A percentile compares a stretch with the other conserved stretches of the same genome.
Evolutionary conservation across 2,329 filamentous ascomycete species (phyloP).

Genomic region (Aspergillus fijiensis): DNA sequence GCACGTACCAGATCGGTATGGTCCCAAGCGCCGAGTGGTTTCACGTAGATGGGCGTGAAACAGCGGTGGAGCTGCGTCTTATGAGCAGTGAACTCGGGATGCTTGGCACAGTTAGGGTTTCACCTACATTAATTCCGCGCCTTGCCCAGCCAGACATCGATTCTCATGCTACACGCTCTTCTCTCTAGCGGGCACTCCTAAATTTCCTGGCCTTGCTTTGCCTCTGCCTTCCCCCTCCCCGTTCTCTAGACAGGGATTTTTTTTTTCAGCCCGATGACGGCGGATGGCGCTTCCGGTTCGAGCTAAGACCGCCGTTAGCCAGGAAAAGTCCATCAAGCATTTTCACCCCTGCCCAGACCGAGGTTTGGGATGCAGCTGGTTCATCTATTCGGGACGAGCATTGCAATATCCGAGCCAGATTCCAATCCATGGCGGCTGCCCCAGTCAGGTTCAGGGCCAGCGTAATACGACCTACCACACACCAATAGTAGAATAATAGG

Average conservation of each 20-base stretch:
- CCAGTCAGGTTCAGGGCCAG: background rate
- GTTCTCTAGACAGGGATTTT: background rate
- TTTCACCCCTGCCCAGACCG: background rate
- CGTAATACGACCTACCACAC: background rate
- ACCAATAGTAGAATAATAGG: background rate
- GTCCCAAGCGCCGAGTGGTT: constrained; percentile 21
- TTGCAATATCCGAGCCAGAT: background rate
- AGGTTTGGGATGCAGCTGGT: background rate
- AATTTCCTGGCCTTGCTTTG: background rate
- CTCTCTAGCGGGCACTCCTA: background rate
- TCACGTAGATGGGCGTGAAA: constrained; percentile 23
- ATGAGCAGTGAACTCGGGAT: constrained; percentile 11
- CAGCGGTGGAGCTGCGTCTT: constrained; percentile 13
- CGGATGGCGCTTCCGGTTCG: background rate
- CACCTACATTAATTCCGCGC: constrained; percentile 23
- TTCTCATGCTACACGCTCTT: background rate
- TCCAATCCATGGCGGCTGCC: background rate
- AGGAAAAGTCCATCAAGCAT: background rate
- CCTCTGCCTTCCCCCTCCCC: background rate
- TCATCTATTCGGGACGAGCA: constrained; percentile 3
- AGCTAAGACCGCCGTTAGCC: background rate
- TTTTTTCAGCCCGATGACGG: background rate
- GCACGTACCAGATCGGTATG: constrained; percentile 7
- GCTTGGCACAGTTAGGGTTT: constrained; percentile 22
- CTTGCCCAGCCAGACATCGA: background rate